These are phyloP conservation scores for Thelephora ganbajun DNA, from an alignment of 768 basidiomycete species.

Conservation along the genomic window DNA sequence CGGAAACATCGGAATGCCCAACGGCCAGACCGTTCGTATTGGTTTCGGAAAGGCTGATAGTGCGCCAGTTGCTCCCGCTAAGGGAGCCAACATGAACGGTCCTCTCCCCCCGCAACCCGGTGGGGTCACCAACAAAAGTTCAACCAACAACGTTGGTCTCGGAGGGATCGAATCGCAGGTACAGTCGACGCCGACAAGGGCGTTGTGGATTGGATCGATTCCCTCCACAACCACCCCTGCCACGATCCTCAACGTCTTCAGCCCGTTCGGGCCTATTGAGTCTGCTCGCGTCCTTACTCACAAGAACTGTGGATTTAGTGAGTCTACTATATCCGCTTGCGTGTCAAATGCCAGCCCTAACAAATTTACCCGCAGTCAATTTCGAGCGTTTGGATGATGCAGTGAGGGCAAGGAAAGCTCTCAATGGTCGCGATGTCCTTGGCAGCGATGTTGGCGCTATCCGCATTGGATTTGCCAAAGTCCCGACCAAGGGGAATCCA, in stretches of 20 bases:
- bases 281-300: slow-evolving; percentile 91
- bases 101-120: slow-evolving; percentile 56
- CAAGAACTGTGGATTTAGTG: slow-evolving; percentile 91
- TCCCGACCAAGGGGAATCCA: slow-evolving; percentile 79
- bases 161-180: slow-evolving; percentile 73
- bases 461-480: slow-evolving; percentile 92
- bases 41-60: slow-evolving; percentile 98
- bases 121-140: slow-evolving; percentile 25
- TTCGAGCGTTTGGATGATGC: slow-evolving; percentile 97
- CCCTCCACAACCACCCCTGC: slow-evolving; percentile 91
- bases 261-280: slow-evolving; percentile 95
- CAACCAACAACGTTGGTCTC: slow-evolving; percentile 35
- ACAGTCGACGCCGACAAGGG: slow-evolving; percentile 85
- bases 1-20: slow-evolving; percentile 88
- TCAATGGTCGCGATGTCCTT: slow-evolving; percentile 91
- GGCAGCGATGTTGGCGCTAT: slow-evolving; percentile 96
- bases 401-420: slow-evolving; percentile 84
- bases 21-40: slow-evolving; percentile 91
- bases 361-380: slow-evolving; percentile 52
- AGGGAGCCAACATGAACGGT: slow-evolving; percentile 48
- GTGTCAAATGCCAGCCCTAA: not conserved
- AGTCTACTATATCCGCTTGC: slow-evolving; percentile 17
- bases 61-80: slow-evolving; percentile 82
- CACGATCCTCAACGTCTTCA: slow-evolving; percentile 90
- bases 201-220: slow-evolving; percentile 96